phyloP scores from a whole-genome alignment of 768 basidiomycete species.

The Hydnum rufescens region DNA sequence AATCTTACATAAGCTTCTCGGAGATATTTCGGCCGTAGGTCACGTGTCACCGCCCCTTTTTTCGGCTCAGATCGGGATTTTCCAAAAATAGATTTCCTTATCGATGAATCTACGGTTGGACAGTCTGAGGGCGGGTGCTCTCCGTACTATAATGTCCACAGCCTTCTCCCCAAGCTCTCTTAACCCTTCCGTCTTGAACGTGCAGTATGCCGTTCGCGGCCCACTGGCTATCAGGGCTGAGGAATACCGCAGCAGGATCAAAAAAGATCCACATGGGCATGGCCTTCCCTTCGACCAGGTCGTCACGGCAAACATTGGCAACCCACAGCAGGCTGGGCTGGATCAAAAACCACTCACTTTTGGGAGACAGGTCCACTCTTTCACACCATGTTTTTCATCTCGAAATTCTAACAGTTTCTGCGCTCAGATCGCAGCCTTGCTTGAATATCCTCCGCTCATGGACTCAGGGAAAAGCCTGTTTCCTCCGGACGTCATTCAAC shows the following conservation, averaged over 20 bases:
- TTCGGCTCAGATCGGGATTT: no score
- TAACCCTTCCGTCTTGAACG: conserved; percentile 69
- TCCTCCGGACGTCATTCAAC: conserved; percentile 66
- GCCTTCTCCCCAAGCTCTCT: conserved; percentile 33
- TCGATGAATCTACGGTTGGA: no score
- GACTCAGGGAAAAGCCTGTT: conserved; percentile 42
- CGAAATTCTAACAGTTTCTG: conserved; percentile 2
- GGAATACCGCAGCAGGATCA: conserved; percentile 50
- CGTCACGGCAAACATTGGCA: conserved; percentile 93
- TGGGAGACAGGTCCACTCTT: conserved; percentile 52
- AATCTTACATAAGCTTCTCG: no score
- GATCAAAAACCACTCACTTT: conserved; percentile 89
- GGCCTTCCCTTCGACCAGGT: conserved; percentile 69
- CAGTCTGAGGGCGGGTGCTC: no score
- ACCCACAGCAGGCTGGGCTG: conserved; percentile 89
- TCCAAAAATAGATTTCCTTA: no score
- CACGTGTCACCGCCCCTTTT: no score
- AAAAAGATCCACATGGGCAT: conserved; percentile 25
- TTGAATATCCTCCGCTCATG: conserved; percentile 78
- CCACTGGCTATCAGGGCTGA: conserved; percentile 93
- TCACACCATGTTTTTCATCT: not conserved
- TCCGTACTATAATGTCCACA: no score
- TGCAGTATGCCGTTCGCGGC: conserved; percentile 93
- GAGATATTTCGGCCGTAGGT: no score
- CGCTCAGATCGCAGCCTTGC: conserved; percentile 65